Conservation (phyloP, 106 monocot genomes). For the Triglochin maritima region DNA sequence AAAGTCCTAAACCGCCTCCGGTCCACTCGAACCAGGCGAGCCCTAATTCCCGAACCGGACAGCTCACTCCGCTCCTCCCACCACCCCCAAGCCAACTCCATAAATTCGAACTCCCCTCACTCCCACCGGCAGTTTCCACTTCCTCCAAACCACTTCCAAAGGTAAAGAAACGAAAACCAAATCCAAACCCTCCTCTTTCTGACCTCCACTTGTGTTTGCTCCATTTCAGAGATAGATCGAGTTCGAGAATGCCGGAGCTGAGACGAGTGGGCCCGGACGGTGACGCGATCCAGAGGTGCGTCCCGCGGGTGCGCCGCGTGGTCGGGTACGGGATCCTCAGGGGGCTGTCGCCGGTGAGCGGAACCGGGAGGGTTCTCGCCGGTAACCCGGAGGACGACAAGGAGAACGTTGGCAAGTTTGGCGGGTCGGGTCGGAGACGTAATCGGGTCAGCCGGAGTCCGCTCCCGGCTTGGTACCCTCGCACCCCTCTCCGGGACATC, state of each 20-base stretch:
- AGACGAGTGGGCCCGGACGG: neutral
- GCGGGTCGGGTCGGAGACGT: neutral
- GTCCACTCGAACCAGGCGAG: neutral
- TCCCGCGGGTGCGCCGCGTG: too few species aligned
- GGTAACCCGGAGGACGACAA: neutral
- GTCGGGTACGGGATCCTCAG: constrained; percentile 2
- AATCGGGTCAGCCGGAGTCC: constrained; percentile 3
- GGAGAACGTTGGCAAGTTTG: constrained; percentile 1
- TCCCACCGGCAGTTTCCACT: too few species aligned
- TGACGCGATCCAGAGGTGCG: neutral
- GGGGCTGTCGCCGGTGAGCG: neutral
- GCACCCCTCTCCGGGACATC: constrained; percentile 21
- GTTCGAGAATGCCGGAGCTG: neutral
- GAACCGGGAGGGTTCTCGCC: neutral
- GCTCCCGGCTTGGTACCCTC: constrained; percentile 12
- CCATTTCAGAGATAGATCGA: too few species aligned
- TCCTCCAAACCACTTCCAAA: too few species aligned
- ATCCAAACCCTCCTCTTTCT: too few species aligned
- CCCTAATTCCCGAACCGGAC: neutral
- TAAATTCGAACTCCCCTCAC: neutral
- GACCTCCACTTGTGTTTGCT: too few species aligned
- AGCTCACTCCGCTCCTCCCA: neutral
- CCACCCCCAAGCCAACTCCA: neutral
- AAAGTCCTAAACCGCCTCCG: neutral
- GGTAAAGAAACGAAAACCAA: too few species aligned